Evolutionary conservation across 2,329 filamentous ascomycete genomes (phyloP).

Genomic region (Eutypella sp.): DNA sequence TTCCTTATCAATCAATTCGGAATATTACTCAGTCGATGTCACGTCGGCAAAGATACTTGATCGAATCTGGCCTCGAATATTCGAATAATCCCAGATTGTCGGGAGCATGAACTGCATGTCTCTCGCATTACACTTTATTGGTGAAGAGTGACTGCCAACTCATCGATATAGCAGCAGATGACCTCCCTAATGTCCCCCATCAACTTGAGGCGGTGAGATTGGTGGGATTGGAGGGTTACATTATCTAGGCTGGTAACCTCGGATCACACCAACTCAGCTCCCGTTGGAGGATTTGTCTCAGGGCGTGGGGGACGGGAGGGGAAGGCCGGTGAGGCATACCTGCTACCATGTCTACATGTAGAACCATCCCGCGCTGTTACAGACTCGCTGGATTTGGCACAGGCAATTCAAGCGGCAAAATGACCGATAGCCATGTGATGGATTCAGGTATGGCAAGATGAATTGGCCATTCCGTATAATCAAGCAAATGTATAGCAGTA

Average conservation of each 20-base stretch:
- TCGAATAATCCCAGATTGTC: background rate
- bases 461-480: background rate
- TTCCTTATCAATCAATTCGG: background rate
- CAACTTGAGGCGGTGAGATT: constrained; percentile 19
- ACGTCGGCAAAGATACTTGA: too few species aligned
- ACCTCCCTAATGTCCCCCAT: constrained; percentile 13
- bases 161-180: constrained; percentile 20
- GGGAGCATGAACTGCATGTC: background rate
- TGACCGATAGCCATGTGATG: background rate
- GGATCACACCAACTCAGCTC: background rate
- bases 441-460: background rate
- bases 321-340: too few species aligned
- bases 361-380: background rate
- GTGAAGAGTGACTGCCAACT: constrained; percentile 20
- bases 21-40: background rate
- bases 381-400: too few species aligned
- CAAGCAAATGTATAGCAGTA: too few species aligned
- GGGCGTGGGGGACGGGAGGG: background rate
- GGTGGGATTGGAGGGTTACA: constrained; percentile 10
- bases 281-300: background rate
- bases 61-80: background rate
- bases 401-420: background rate
- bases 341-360: too few species aligned
- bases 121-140: background rate
- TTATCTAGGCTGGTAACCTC: constrained; percentile 6